Conservation (phyloP, 2,329 filamentous ascomycete species). For the Canariomyces notabilis region DNA sequence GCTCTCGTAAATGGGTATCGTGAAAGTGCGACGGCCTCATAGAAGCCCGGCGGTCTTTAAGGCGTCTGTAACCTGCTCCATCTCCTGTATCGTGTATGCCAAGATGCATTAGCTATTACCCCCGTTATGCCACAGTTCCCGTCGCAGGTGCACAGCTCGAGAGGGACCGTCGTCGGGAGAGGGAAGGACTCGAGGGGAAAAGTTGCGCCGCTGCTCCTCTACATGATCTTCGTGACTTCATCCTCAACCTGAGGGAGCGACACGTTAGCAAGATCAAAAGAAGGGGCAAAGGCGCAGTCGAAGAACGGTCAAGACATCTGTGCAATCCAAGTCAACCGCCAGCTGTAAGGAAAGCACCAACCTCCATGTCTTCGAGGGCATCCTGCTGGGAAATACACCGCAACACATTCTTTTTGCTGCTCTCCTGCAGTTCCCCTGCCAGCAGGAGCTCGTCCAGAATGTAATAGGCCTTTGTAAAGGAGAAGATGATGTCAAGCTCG, state of each 20-base stretch:
- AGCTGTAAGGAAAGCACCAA: slow-evolving; percentile 47
- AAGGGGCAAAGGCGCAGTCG: slow-evolving; percentile 4
- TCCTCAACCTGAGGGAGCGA: slow-evolving; percentile 68
- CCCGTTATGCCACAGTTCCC: slow-evolving; percentile 8
- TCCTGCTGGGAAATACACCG: slow-evolving; percentile 96
- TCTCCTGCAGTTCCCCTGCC: slow-evolving; percentile 96
- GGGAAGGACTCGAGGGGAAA: slow-evolving; percentile 12
- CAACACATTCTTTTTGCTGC: slow-evolving; percentile 98
- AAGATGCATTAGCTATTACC: slow-evolving; percentile 24
- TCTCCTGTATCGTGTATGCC: slow-evolving; percentile 27
- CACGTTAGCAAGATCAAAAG: slow-evolving; percentile 46
- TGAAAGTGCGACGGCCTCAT: slow-evolving; percentile 25
- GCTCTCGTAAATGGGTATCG: slow-evolving; percentile 11
- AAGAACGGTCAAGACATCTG: slow-evolving; percentile 1
- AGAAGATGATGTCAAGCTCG: slow-evolving; percentile 99
- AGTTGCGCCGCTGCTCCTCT: slow-evolving; percentile 33
- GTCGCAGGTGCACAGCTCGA: slow-evolving; percentile 8
- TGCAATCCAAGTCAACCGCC: slow-evolving; percentile 1
- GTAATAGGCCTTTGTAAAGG: slow-evolving; percentile 99
- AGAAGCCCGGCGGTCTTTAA: slow-evolving; percentile 39
- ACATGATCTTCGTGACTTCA: slow-evolving; percentile 88
- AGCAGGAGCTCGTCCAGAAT: slow-evolving; percentile 94
- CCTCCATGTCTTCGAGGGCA: slow-evolving; percentile 98
- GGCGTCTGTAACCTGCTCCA: slow-evolving; percentile 33
- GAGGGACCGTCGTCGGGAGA: slow-evolving; percentile 9